phyloP scores from a whole-genome alignment of 78 protist species.

The Neovahlkampfia damariscottae region DNA sequence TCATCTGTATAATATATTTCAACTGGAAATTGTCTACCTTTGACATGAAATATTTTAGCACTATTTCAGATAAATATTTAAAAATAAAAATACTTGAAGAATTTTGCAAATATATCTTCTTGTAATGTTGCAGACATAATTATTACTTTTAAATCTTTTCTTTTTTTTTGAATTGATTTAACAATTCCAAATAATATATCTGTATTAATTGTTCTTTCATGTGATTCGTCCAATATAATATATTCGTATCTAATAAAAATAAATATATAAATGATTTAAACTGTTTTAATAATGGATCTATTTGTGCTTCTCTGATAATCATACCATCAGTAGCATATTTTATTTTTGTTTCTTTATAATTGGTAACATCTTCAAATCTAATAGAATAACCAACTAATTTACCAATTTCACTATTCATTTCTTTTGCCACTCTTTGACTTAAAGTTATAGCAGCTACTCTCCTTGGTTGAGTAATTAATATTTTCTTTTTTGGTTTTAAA shows the following conservation, averaged over 20 bases:
- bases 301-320: constrained; percentile 72
- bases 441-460: constrained; percentile 82
- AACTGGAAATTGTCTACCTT: constrained; percentile 28
- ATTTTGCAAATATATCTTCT: constrained; percentile 40
- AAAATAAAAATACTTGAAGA: no score
- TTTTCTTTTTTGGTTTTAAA: not conserved
- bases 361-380: constrained; percentile 68
- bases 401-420: constrained; percentile 52
- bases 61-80: no score
- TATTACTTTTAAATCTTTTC: constrained; percentile 61
- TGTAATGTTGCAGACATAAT: constrained; percentile 88
- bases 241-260: constrained; percentile 58
- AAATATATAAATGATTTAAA: no score
- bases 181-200: constrained; percentile 59
- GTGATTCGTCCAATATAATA: constrained; percentile 94
- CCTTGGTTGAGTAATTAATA: constrained; percentile 66
- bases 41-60: constrained; percentile 8
- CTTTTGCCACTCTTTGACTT: constrained; percentile 66
- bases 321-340: constrained; percentile 89
- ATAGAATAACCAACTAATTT: constrained; percentile 69
- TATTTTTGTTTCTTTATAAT: constrained; percentile 36
- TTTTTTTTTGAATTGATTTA: constrained; percentile 8
- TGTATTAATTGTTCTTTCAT: constrained; percentile 61
- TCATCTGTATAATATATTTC: not conserved
- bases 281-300: constrained; percentile 68